phyloP scores from a whole-genome alignment of 2,329 filamentous ascomycete species.

The Ophiostoma perfectum region DNA sequence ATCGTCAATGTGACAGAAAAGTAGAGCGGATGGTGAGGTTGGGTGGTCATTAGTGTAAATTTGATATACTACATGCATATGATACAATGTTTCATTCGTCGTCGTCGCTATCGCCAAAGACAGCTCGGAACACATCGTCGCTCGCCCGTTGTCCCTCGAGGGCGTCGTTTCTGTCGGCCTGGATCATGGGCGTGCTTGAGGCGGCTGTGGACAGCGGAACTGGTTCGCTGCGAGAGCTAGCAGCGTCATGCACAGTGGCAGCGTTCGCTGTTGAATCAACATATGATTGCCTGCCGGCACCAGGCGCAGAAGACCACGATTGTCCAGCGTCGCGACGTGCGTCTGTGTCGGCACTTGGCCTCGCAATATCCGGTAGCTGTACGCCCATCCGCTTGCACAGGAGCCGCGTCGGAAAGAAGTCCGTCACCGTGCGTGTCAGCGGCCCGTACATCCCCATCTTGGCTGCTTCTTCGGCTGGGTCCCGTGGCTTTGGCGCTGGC shows the following conservation, averaged over 20 bases:
- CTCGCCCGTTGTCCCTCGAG: constrained; percentile 68
- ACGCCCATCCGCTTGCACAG: constrained; percentile 95
- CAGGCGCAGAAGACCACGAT: background rate
- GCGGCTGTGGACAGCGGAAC: background rate
- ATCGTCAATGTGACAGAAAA: no score
- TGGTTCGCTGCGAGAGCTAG: background rate
- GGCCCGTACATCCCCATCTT: constrained; percentile 87
- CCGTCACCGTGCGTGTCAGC: constrained; percentile 66
- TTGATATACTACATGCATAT: background rate
- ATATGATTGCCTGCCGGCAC: constrained; percentile 12
- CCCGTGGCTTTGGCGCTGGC: constrained; percentile 53
- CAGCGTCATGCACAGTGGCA: no score
- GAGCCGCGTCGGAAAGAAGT: constrained; percentile 75
- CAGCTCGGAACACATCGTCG: constrained; percentile 81
- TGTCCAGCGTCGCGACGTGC: constrained; percentile 18
- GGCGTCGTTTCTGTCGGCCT: constrained; percentile 72
- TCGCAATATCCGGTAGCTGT: constrained; percentile 64
- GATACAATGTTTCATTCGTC: constrained; percentile 25
- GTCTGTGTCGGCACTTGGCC: constrained; percentile 43
- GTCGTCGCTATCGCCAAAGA: constrained; percentile 83
- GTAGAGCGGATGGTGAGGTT: no score
- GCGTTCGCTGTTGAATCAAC: background rate
- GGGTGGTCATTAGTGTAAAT: no score
- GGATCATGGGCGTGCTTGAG: constrained; percentile 40
- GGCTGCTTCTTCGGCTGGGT: constrained; percentile 81